Evolutionary conservation across 1,139 yeast genomes (phyloP).

Genomic region (Hansenula lynferdii): DNA sequence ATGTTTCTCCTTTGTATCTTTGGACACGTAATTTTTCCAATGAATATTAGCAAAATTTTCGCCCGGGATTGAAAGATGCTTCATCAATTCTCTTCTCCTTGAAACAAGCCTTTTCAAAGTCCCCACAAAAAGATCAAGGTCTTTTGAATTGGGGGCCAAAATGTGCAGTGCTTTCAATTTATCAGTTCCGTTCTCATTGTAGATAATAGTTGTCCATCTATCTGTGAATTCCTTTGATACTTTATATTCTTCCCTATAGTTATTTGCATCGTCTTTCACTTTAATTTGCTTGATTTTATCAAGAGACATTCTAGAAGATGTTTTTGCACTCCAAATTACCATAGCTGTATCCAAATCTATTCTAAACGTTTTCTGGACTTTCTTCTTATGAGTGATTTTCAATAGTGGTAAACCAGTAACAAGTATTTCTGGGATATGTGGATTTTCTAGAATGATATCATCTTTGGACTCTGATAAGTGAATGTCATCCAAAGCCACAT

Average conservation of each 20-base stretch:
- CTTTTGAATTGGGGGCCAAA: constrained; percentile 61
- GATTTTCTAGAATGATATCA: constrained; percentile 14
- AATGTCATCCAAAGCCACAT: background rate
- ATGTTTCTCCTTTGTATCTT: constrained; percentile 34
- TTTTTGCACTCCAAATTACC: constrained; percentile 48
- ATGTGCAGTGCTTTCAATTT: constrained; percentile 67
- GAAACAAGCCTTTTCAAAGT: constrained; percentile 41
- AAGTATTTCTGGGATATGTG: constrained; percentile 28
- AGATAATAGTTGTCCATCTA: constrained; percentile 80
- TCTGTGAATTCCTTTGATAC: constrained; percentile 60
- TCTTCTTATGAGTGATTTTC: constrained; percentile 67
- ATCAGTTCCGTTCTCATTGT: constrained; percentile 39
- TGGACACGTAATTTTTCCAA: constrained; percentile 46
- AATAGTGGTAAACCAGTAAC: constrained; percentile 38
- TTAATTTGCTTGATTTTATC: constrained; percentile 71
- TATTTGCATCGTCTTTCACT: constrained; percentile 65
- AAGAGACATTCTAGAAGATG: constrained; percentile 48
- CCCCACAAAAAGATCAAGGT: constrained; percentile 48
- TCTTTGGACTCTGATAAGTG: background rate
- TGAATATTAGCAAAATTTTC: constrained; percentile 50
- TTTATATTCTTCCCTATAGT: constrained; percentile 80
- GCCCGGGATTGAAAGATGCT: constrained; percentile 49
- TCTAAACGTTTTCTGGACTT: constrained; percentile 45
- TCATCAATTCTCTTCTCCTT: constrained; percentile 46
- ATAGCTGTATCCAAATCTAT: constrained; percentile 39